Evolutionary conservation across 2,329 filamentous ascomycete genomes (phyloP).

Genomic region (Fusarium beomiforme): DNA sequence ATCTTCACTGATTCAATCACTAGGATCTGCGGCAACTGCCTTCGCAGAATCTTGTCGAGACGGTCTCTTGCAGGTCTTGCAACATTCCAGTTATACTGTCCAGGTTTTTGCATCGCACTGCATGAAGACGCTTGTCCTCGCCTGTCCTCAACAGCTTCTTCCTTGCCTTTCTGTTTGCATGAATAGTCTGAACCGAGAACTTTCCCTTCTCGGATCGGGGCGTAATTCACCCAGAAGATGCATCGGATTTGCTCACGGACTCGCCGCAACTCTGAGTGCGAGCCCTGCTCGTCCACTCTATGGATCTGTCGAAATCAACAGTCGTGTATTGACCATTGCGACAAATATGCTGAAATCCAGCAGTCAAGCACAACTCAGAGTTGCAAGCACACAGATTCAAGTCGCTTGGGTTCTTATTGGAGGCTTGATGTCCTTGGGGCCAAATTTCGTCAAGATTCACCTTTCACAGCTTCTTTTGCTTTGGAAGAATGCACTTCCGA

Average conservation of each 20-base stretch:
- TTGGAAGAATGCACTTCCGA: slow-evolving; percentile 97
- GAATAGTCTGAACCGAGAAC: slow-evolving; percentile 90
- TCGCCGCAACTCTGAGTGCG: slow-evolving; percentile 90
- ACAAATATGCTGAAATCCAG: slow-evolving; percentile 93
- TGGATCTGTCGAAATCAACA: slow-evolving; percentile 95
- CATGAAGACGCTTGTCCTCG: slow-evolving; percentile 85
- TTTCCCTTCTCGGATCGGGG: slow-evolving; percentile 78
- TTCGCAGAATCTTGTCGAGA: slow-evolving; percentile 89
- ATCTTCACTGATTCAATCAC: slow-evolving; percentile 77
- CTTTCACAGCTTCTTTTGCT: slow-evolving; percentile 90
- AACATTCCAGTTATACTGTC: slow-evolving; percentile 96
- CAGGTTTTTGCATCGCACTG: slow-evolving; percentile 90
- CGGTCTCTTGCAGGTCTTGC: slow-evolving; percentile 86
- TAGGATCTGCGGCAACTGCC: slow-evolving; percentile 83
- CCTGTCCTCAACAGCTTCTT: slow-evolving; percentile 90
- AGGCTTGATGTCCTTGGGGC: slow-evolving; percentile 93
- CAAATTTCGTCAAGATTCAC: slow-evolving; percentile 99
- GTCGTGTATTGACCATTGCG: slow-evolving; percentile 88
- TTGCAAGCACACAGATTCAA: slow-evolving; percentile 94
- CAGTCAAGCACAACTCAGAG: slow-evolving; percentile 86
- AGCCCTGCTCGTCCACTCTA: slow-evolving; percentile 89
- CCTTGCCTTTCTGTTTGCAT: slow-evolving; percentile 94
- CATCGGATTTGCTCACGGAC: slow-evolving; percentile 88
- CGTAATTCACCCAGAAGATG: slow-evolving; percentile 85
- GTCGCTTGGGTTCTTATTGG: slow-evolving; percentile 98